A percentile compares a stretch with the other conserved stretches of the same genome.
phyloP scores from a whole-genome alignment of 1,284 basidiomycete species.

The Megacollybia platyphylla region DNA sequence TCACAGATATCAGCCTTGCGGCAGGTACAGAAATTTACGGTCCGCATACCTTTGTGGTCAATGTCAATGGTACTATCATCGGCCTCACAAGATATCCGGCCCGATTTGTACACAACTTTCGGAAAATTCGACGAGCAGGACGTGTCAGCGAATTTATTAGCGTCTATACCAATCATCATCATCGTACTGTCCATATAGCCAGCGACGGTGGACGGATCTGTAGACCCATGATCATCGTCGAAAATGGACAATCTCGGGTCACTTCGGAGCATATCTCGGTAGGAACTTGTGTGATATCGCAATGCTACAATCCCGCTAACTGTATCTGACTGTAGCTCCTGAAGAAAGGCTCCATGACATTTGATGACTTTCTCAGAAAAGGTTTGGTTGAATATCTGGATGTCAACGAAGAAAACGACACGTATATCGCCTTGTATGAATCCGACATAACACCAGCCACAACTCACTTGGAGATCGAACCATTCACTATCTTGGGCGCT shows the following conservation, averaged over 20 bases:
- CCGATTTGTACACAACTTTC: slow-evolving; percentile 84
- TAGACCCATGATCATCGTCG: slow-evolving; percentile 96
- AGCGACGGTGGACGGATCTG: slow-evolving; percentile 98
- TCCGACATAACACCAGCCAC: slow-evolving; percentile 70
- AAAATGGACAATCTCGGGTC: slow-evolving; percentile 71
- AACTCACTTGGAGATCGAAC: slow-evolving; percentile 98
- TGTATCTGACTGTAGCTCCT: slow-evolving; percentile 40
- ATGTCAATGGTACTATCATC: slow-evolving; percentile 94
- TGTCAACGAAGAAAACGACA: slow-evolving; percentile 99
- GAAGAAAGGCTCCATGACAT: slow-evolving; percentile 69
- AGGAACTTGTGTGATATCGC: slow-evolving; percentile 12
- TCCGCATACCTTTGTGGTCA: slow-evolving; percentile 86
- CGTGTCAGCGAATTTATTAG: slow-evolving; percentile 95
- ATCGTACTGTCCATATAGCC: slow-evolving; percentile 92
- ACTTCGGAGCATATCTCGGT: slow-evolving; percentile 75
- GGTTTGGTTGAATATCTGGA: slow-evolving; percentile 99
- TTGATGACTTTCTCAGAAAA: slow-evolving; percentile 89
- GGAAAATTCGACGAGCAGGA: slow-evolving; percentile 85
- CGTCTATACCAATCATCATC: slow-evolving; percentile 94
- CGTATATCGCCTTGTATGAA: slow-evolving; percentile 94
- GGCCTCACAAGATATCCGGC: slow-evolving; percentile 83
- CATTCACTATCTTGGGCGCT: slow-evolving; percentile 94
- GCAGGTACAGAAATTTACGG: slow-evolving; percentile 97
- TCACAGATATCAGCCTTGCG: slow-evolving; percentile 76
- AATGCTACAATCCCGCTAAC: background rate